Conservation (phyloP, 495 filamentous ascomycete species). For the Cenococcum geophilum region DNA sequence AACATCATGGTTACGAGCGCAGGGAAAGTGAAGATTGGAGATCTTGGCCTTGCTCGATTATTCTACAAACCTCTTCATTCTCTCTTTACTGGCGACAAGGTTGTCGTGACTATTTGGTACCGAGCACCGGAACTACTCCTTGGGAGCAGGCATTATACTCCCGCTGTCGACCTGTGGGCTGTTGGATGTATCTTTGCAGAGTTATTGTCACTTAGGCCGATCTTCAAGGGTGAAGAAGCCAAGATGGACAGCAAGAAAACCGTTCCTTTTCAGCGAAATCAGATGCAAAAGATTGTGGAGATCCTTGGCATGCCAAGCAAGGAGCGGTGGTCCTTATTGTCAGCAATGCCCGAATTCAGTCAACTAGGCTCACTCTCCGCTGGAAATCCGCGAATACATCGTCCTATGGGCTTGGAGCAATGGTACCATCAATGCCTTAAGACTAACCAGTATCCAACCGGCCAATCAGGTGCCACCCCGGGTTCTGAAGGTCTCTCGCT, state of each 20-base stretch:
- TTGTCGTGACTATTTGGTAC: slow-evolving; percentile 99
- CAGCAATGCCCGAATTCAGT: slow-evolving; percentile 71
- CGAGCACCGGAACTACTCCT: slow-evolving; percentile 91
- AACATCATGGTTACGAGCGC: slow-evolving; percentile 96
- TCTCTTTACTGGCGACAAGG: slow-evolving; percentile 91
- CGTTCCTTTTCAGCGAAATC: slow-evolving; percentile 93
- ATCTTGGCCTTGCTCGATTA: slow-evolving; percentile 83
- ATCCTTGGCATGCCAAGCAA: slow-evolving; percentile 86
- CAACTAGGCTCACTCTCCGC: slow-evolving; percentile 62
- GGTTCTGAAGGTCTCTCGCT: slow-evolving; percentile 75
- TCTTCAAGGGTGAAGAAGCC: slow-evolving; percentile 97
- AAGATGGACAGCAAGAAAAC: slow-evolving; percentile 98
- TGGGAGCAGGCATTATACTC: slow-evolving; percentile 87
- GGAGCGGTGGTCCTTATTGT: slow-evolving; percentile 79
- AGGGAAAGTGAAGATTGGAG: slow-evolving; percentile 88
- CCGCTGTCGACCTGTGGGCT: slow-evolving; percentile 95
- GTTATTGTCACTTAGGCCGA: slow-evolving; percentile 80
- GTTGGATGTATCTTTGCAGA: slow-evolving; percentile 98
- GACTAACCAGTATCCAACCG: slow-evolving; percentile 52
- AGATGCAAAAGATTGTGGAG: slow-evolving; percentile 98
- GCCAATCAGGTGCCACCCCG: slow-evolving; percentile 48
- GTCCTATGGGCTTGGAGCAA: slow-evolving; percentile 49
- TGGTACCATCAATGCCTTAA: slow-evolving; percentile 62
- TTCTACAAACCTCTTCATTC: slow-evolving; percentile 91
- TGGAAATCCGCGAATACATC: slow-evolving; percentile 39